These are phyloP conservation scores for Cardamine chenopodiifolia DNA, from an alignment of 345 rosid genomes.

Conservation along the genomic window DNA sequence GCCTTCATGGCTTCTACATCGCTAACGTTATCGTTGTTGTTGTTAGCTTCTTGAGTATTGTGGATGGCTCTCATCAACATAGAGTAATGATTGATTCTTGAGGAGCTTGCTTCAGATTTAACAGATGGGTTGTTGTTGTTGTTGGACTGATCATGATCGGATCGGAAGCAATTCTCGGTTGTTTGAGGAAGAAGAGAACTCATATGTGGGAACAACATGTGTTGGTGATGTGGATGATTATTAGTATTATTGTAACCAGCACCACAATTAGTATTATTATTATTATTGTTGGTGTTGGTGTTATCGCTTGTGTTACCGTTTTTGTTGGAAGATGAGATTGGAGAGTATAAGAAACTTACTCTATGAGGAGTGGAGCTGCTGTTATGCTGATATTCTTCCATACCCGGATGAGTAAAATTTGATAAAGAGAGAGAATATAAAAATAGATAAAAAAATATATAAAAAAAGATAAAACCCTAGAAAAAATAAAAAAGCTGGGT, in stretches of 20 bases:
- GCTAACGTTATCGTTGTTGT: slow-evolving; percentile 40
- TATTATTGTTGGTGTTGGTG: slow-evolving; percentile 30
- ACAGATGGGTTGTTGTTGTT: slow-evolving; percentile 48
- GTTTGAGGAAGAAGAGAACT: slow-evolving; percentile 48
- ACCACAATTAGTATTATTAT: slow-evolving; percentile 41
- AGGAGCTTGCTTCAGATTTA: slow-evolving; percentile 72
- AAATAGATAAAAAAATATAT: neutral
- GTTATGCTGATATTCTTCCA: slow-evolving; percentile 80
- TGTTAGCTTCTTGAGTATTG: slow-evolving; percentile 54
- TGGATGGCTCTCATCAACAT: slow-evolving; percentile 53
- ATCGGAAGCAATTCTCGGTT: slow-evolving; percentile 54
- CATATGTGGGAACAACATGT: slow-evolving; percentile 46
- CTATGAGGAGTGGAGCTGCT: slow-evolving; percentile 57
- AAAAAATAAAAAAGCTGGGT: slow-evolving; percentile 12
- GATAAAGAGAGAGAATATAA: slow-evolving; percentile 39
- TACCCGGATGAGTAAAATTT: slow-evolving; percentile 39
- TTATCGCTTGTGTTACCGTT: slow-evolving; percentile 45
- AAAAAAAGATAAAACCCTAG: slow-evolving; percentile 40
- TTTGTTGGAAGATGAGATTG: slow-evolving; percentile 59
- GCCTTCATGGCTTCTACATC: slow-evolving; percentile 80
- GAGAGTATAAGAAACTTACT: slow-evolving; percentile 75
- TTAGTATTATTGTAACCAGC: slow-evolving; percentile 34
- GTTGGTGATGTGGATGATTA: slow-evolving; percentile 31
- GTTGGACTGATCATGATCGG: slow-evolving; percentile 51
- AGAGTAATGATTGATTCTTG: slow-evolving; percentile 62